phyloP scores from a whole-genome alignment of 768 basidiomycete genomes.

The Mycena alexandri region DNA sequence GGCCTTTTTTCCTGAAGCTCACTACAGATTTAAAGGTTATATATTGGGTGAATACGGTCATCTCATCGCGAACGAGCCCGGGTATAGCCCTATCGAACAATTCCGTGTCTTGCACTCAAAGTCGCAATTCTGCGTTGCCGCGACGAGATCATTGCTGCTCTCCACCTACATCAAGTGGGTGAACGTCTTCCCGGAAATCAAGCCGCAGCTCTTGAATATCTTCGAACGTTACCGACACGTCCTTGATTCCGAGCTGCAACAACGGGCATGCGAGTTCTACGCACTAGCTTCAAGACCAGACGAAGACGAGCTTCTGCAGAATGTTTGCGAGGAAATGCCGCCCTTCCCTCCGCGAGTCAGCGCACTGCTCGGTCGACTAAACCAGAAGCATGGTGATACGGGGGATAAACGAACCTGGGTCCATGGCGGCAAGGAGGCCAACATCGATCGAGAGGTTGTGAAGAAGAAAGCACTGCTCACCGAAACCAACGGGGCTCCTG shows the following conservation, averaged over 20 bases:
- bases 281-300: constrained; percentile 87
- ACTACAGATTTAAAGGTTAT: constrained; percentile 69
- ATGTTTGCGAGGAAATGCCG: constrained; percentile 98
- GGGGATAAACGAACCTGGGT: constrained; percentile 97
- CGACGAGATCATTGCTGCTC: constrained; percentile 91
- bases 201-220: constrained; percentile 91
- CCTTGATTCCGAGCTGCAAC: constrained; percentile 96
- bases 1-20: constrained; percentile 10
- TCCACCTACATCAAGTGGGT: constrained; percentile 99
- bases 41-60: constrained; percentile 99
- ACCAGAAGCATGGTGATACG: constrained; percentile 92
- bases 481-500: constrained; percentile 53
- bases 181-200: constrained; percentile 99
- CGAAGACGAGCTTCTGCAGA: constrained; percentile 93
- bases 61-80: constrained; percentile 94
- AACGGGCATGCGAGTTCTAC: constrained; percentile 98
- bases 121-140: constrained; percentile 92
- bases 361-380: constrained; percentile 86
- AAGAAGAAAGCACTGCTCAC: constrained; percentile 62
- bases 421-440: constrained; percentile 94
- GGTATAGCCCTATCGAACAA: constrained; percentile 94
- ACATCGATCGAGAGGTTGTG: constrained; percentile 78
- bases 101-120: constrained; percentile 94
- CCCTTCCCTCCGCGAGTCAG: constrained; percentile 97
- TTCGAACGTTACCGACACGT: constrained; percentile 99